Base-by-base conservation (phyloP, 305 asterid genomes). In the Fraxinus nigra region DNA sequence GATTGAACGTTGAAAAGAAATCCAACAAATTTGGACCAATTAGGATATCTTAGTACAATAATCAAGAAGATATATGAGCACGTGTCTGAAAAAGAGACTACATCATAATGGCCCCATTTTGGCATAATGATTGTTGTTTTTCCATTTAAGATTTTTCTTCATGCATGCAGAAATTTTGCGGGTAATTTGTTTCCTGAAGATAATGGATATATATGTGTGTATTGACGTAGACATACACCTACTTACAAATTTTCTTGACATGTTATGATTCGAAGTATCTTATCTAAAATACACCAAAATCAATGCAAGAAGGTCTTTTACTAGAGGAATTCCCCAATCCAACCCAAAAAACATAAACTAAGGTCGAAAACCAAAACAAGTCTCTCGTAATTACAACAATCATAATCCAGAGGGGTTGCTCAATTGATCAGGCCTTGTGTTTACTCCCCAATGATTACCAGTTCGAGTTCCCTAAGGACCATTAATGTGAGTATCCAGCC, bases 141-240 rank as follows among this genome's bases (percentile, higher is more conserved):
- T 67, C 20, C 26, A 54, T 9, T 35, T 37, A 54, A 75, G 37
- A 78, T 78, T 22, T 33, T 22, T 76, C 24, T 34, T 74, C 33
- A 35, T 85, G 82, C 88, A 82, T 82, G 86, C 73, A 80, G 1
- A 33, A 16, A 35, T 79, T 28, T 40, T 32, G 48, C 75, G 79
- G 80, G 78, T 79, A 76, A 70, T 43, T 79, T 76, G 77, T 38
- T 78, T 78, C 74, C 40, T 70, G 14, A 26, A 82, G 26, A 35
- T n/a, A 1, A 4, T 14, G 34, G 26, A 67, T 32, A 2, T 32
- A 2, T n/a, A 22, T 22, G 13, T 26, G 70, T 77, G 8, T 77
- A 2, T 82, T 82, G 85, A 75, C n/a, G 78, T 77, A 77, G 86
- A 84, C 80, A 56, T 70, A 38, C 79, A 67, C 78, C 61, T 46